Evolutionary conservation across 2,329 filamentous ascomycete genomes (phyloP).

Genomic region (Dactylonectria macrodidyma): DNA sequence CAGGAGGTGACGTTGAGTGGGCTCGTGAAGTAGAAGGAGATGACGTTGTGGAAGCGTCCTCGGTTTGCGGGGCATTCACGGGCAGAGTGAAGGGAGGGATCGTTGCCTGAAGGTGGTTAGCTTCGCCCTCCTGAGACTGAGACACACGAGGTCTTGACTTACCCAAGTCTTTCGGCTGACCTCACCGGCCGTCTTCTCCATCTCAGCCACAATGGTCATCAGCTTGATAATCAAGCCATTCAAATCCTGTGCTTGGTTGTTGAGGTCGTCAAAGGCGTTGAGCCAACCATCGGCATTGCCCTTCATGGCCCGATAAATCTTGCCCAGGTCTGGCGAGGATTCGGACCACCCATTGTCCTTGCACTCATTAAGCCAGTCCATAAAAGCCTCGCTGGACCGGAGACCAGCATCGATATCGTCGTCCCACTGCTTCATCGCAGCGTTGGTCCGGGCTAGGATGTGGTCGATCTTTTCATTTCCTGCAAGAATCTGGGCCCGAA

Average conservation of each 20-base stretch:
- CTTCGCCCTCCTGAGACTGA: not conserved
- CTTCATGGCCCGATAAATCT: conserved; percentile 91
- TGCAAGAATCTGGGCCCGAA: conserved; percentile 84
- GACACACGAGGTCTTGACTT: conserved; percentile 53
- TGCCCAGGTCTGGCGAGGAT: conserved; percentile 70
- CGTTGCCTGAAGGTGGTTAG: conserved; percentile 41
- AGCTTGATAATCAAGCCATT: conserved; percentile 80
- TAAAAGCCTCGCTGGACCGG: conserved; percentile 82
- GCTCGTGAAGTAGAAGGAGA: conserved; percentile 30
- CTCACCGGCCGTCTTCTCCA: conserved; percentile 87
- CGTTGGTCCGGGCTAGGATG: conserved; percentile 84
- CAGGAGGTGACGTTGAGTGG: conserved; percentile 32
- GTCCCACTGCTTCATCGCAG: conserved; percentile 82
- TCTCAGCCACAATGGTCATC: conserved; percentile 84
- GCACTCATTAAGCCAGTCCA: conserved; percentile 80
- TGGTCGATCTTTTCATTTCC: conserved; percentile 94
- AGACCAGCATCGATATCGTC: conserved; percentile 86
- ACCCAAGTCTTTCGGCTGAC: conserved; percentile 85
- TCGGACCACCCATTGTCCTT: conserved; percentile 73
- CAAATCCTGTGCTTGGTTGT: conserved; percentile 79
- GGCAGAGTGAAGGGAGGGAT: conserved; percentile 47
- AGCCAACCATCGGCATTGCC: conserved; percentile 94
- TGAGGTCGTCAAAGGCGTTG: conserved; percentile 82
- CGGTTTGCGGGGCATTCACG: conserved; percentile 20
- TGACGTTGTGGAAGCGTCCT: conserved; percentile 23